phyloP scores from a whole-genome alignment of 1,284 basidiomycete species.

The Ustilago shanxiensis region DNA sequence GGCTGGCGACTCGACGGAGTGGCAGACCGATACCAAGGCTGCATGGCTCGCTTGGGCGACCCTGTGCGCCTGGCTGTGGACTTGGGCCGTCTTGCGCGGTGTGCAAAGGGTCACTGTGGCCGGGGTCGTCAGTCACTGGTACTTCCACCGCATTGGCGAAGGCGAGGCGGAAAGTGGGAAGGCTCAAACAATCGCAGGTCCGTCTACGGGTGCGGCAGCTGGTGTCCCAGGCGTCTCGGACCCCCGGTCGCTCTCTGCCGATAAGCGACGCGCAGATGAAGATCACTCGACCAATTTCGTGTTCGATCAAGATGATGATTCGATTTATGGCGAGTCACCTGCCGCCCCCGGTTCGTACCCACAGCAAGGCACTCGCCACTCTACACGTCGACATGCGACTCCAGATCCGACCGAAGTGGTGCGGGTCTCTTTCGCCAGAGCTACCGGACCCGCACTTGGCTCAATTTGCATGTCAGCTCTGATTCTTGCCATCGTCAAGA shows the following conservation, averaged over 20 bases:
- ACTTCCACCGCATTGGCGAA: constrained; percentile 75
- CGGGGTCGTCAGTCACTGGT: constrained; percentile 90
- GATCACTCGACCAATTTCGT: constrained; percentile 22
- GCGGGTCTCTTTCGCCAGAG: constrained; percentile 81
- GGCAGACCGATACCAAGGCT: constrained; percentile 83
- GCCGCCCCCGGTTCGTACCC: constrained; percentile 40
- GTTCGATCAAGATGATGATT: constrained; percentile 40
- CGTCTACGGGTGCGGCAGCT: constrained; percentile 14
- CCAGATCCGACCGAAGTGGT: constrained; percentile 74
- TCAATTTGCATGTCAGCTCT: constrained; percentile 82
- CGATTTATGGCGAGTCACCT: constrained; percentile 44
- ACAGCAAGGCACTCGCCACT: constrained; percentile 3
- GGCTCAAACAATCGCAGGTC: background rate
- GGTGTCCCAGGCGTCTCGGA: constrained; percentile 8
- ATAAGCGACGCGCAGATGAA: constrained; percentile 49
- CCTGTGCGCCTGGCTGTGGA: constrained; percentile 85
- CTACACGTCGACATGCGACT: constrained; percentile 23
- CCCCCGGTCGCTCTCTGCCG: constrained; percentile 14
- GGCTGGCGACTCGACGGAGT: constrained; percentile 72
- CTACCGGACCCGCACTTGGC: constrained; percentile 84
- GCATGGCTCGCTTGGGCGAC: constrained; percentile 82
- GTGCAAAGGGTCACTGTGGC: constrained; percentile 82
- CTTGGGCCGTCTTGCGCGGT: constrained; percentile 87
- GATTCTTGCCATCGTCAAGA: constrained; percentile 79
- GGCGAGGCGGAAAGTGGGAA: constrained; percentile 5